Evolutionary conservation across 2,329 filamentous ascomycete genomes (phyloP), one percentile per base, ranked within the genome.

Genomic region (Neonectria sp.): DNA sequence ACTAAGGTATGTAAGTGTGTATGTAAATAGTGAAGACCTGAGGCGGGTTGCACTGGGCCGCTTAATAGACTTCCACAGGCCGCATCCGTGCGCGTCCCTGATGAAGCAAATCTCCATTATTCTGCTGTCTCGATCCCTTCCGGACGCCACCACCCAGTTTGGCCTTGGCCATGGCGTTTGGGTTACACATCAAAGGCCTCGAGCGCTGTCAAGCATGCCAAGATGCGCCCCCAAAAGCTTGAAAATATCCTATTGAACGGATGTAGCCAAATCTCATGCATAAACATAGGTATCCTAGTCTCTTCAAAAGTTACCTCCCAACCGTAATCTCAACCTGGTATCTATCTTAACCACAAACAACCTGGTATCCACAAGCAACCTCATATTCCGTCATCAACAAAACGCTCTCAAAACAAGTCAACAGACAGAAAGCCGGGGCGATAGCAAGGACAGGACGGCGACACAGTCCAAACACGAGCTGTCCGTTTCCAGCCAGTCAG

Each of bases 341-440:
- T 31, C 51, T 35, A 53, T 31, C 29, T 13, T 24, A 25, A 24
- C 51, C 29, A 15, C 51, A n/a, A 33, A 33, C 45, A 29, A 21
- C 60, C 53, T 66, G 63, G 63, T 66, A 66, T 62, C 57, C 35
- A 53, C 59, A 66, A 58, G 51, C n/a, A 52, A 48, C 33, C 53
- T 53, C 29, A 48, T 58, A 58, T 66, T 31, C 57, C 58, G 17
- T 57, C 53, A 35, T 53, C 31, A 59, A 57, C 48, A 66, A 37
- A 37, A 45, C 45, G 33, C 56, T 45, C 57, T 33, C 45, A 51
- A 25, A 60, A 17, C 43, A 29, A 55, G 17, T n/a, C n/a, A 3
- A 4, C 17, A 1, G n/a, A 24, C 40, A 45, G n/a, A 49, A 55
- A 45, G 17, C 40, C 33, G 37, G 43, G 11, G 17, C n/a, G 12